phyloP scores from a whole-genome alignment of 805 yeast genomes.

The Metschnikowia borealis region DNA sequence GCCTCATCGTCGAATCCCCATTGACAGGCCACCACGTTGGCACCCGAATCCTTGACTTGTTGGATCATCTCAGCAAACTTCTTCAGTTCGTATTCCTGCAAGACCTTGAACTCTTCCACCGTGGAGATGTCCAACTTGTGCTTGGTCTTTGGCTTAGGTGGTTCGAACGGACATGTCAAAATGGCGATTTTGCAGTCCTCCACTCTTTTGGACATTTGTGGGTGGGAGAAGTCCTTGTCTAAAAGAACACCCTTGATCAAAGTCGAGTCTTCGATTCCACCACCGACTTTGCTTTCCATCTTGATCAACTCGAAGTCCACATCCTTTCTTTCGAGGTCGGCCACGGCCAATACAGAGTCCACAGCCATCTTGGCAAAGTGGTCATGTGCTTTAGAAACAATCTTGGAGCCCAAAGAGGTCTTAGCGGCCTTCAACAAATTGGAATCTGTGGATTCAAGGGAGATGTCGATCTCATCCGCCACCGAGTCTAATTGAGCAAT shows the following conservation, averaged over 20 bases:
- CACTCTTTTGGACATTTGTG: slow-evolving; percentile 90
- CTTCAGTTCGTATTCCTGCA: slow-evolving; percentile 89
- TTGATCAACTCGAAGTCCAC: slow-evolving; percentile 96
- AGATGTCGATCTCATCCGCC: slow-evolving; percentile 61
- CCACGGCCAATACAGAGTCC: slow-evolving; percentile 88
- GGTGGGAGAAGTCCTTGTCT: slow-evolving; percentile 96
- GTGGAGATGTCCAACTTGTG: slow-evolving; percentile 90
- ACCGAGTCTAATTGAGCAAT: slow-evolving; percentile 67
- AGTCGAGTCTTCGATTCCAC: slow-evolving; percentile 79
- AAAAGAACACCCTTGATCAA: slow-evolving; percentile 87
- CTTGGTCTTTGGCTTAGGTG: slow-evolving; percentile 98
- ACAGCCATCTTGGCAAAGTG: slow-evolving; percentile 96
- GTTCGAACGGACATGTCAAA: slow-evolving; percentile 97
- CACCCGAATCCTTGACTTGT: slow-evolving; percentile 82
- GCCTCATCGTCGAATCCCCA: slow-evolving; percentile 99
- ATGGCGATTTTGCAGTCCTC: slow-evolving; percentile 85
- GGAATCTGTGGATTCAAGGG: slow-evolving; percentile 44
- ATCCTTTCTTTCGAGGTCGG: slow-evolving; percentile 86
- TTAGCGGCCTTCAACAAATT: slow-evolving; percentile 85
- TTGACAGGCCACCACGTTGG: slow-evolving; percentile 95
- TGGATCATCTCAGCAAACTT: slow-evolving; percentile 90
- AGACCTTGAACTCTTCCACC: slow-evolving; percentile 89
- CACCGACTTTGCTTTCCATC: slow-evolving; percentile 95
- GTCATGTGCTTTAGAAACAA: slow-evolving; percentile 90
- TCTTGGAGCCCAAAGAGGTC: slow-evolving; percentile 92